These are phyloP conservation scores for Tephrocybe sp. DNA, from an alignment of 768 basidiomycete genomes.

Conservation along the genomic window DNA sequence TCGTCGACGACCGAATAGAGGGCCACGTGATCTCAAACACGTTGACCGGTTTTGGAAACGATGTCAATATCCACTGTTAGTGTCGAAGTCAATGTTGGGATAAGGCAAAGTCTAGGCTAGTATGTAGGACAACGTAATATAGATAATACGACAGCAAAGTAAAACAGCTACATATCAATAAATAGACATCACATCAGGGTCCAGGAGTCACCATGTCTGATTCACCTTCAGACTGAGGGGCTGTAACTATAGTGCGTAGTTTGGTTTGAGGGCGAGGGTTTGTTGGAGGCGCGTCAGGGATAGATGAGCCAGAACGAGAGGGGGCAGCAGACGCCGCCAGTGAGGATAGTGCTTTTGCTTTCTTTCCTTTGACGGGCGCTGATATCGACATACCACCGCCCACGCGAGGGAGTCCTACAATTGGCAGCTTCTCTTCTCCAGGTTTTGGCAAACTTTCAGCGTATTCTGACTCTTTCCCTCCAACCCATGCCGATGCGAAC, in stretches of 20 bases:
- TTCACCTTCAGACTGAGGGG: constrained; percentile 50
- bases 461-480: constrained; percentile 74
- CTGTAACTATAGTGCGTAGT: constrained; percentile 63
- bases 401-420: constrained; percentile 36
- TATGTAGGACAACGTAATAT: too few species aligned
- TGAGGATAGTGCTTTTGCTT: constrained; percentile 39
- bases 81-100: too few species aligned
- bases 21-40: constrained; percentile 18
- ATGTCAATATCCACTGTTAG: too few species aligned
- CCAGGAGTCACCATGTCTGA: constrained; percentile 39
- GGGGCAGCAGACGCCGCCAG: constrained; percentile 49
- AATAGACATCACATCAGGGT: constrained; percentile 15
- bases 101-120: too few species aligned
- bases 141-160: background rate
- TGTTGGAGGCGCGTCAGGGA: constrained; percentile 40
- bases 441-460: constrained; percentile 31
- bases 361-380: constrained; percentile 41
- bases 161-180: background rate
- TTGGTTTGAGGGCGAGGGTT: constrained; percentile 56
- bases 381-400: constrained; percentile 45
- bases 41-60: background rate
- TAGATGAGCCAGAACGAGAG: constrained; percentile 57
- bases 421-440: constrained; percentile 30
- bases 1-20: background rate
- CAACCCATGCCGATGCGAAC: constrained; percentile 82